Evolutionary conservation across 2,329 filamentous ascomycete genomes (phyloP).

Genomic region (Aureobasidium sp.): DNA sequence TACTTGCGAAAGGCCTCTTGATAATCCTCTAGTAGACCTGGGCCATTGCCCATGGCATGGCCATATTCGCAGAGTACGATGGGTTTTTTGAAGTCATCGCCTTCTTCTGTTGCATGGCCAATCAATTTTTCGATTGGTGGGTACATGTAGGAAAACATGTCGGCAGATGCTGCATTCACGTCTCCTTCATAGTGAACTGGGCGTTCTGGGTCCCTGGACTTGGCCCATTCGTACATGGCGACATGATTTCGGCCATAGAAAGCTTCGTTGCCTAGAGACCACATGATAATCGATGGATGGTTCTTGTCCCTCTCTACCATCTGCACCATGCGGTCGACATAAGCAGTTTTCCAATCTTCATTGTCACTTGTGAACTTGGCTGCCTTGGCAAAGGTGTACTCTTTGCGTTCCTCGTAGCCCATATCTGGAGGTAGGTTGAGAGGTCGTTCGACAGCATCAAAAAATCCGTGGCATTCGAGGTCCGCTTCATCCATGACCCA

Average conservation of each 20-base stretch:
- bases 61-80: conserved; percentile 51
- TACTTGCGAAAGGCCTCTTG: conserved; percentile 56
- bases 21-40: conserved; percentile 63
- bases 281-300: conserved; percentile 62
- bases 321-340: conserved; percentile 59
- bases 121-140: conserved; percentile 47
- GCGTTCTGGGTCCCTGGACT: conserved; percentile 50
- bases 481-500: conserved; percentile 56
- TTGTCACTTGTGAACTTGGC: conserved; percentile 57
- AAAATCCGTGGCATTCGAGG: conserved; percentile 42
- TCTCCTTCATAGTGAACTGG: conserved; percentile 64
- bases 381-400: conserved; percentile 47
- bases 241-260: conserved; percentile 64
- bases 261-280: conserved; percentile 67
- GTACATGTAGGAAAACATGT: conserved; percentile 66
- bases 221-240: conserved; percentile 60
- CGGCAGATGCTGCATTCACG: conserved; percentile 50
- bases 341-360: conserved; percentile 54
- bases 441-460: conserved; percentile 27
- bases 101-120: conserved; percentile 37
- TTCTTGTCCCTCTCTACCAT: conserved; percentile 64
- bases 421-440: conserved; percentile 29
- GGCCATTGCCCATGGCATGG: conserved; percentile 68
- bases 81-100: conserved; percentile 40
- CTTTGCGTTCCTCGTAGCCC: conserved; percentile 55